phyloP scores from a whole-genome alignment of 2,329 filamentous ascomycete species.

The Fusarium decemcellulare region DNA sequence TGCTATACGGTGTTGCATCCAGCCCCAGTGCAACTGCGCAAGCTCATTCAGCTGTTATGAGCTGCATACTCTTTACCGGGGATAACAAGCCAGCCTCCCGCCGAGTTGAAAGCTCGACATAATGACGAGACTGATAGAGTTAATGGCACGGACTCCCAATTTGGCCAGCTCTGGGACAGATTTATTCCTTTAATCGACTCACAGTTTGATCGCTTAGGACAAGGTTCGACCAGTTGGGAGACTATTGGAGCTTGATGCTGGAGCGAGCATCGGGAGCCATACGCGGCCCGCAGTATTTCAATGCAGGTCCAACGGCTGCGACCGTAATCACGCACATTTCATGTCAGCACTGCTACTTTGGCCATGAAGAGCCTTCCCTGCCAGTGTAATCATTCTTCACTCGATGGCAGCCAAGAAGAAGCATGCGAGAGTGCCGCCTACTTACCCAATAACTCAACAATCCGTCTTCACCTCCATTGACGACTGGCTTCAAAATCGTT shows the following conservation, averaged over 20 bases:
- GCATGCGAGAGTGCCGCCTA: conserved; percentile 1
- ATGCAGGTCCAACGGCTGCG: conserved; percentile 28
- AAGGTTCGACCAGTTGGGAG: conserved; percentile 30
- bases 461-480: background rate
- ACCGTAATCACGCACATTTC: conserved; percentile 18
- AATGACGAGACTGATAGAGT: conserved; percentile 31
- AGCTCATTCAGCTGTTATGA: background rate
- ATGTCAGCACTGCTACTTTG: conserved; percentile 11
- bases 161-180: background rate
- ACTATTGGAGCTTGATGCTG: conserved; percentile 18
- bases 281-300: conserved; percentile 36
- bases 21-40: background rate
- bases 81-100: background rate
- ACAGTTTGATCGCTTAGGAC: conserved; percentile 8
- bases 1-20: conserved; percentile 3
- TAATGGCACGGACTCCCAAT: conserved; percentile 7
- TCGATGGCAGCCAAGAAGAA: background rate
- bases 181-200: background rate
- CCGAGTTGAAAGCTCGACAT: background rate
- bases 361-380: conserved; percentile 2
- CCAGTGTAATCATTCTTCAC: background rate
- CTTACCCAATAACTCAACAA: conserved; percentile 24
- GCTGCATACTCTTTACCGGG: conserved; percentile 38
- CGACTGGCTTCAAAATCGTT: conserved; percentile 12
- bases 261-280: conserved; percentile 21